These are phyloP conservation scores for Centaurea solstitialis DNA, from an alignment of 129 eudicot genomes.

Conservation along the genomic window DNA sequence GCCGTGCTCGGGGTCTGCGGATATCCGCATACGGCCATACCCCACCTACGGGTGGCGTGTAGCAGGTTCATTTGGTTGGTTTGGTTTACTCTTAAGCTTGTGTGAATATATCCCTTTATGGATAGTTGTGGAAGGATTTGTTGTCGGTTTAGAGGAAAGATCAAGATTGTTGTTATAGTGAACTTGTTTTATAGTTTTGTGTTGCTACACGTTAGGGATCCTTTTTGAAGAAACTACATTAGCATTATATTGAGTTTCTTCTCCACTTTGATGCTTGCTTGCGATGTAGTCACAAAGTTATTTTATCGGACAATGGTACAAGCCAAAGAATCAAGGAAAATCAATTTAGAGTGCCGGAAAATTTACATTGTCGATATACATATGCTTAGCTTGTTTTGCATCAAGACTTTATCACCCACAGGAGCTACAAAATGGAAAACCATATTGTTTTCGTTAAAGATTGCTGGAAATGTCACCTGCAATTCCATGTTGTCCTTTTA, in stretches of 20 bases:
- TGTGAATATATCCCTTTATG: background rate
- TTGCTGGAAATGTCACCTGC: background rate
- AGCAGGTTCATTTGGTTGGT: background rate
- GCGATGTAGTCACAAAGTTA: background rate
- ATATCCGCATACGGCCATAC: background rate
- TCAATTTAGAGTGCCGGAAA: background rate
- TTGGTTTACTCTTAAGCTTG: conserved; percentile 1
- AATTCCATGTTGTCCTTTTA: background rate
- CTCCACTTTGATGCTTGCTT: background rate
- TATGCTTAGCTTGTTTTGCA: background rate
- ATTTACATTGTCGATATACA: background rate
- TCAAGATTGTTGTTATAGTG: background rate
- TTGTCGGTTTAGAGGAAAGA: background rate
- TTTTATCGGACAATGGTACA: background rate
- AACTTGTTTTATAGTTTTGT: background rate
- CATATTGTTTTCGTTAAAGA: background rate
- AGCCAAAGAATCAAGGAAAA: background rate
- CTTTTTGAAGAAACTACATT: background rate
- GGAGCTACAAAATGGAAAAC: background rate
- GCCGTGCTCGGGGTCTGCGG: background rate
- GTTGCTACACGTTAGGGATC: background rate
- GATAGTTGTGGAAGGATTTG: background rate
- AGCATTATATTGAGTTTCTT: background rate
- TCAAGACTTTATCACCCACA: background rate
- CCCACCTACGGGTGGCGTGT: background rate